Conservation (phyloP, 192 early-diverging fungal species). For the Dimargaris cristalligena region DNA sequence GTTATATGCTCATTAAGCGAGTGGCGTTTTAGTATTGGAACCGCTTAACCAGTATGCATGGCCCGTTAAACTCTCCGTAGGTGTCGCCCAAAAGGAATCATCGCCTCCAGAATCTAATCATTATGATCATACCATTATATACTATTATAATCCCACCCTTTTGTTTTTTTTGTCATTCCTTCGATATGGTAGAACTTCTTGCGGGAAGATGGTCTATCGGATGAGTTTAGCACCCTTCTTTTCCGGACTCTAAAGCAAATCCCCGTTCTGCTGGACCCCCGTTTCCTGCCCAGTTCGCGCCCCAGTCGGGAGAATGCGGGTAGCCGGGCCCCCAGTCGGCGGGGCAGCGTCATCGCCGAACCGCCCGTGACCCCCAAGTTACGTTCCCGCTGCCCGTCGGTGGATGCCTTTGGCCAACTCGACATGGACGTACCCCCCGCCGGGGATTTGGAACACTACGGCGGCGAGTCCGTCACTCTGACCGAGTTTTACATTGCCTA, state of each 20-base stretch:
- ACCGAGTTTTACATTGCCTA: slow-evolving; percentile 7
- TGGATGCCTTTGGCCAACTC: not conserved
- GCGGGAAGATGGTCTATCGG: slow-evolving; percentile 3
- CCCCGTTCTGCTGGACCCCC: slow-evolving; percentile 3
- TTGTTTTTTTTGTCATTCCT: too few species aligned
- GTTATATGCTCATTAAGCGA: too few species aligned
- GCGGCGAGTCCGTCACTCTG: not conserved
- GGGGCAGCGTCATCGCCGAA: not conserved
- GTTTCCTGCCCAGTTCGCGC: not conserved
- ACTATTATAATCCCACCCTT: too few species aligned
- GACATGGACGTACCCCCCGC: not conserved
- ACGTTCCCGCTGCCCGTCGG: not conserved
- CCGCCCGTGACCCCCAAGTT: not conserved
- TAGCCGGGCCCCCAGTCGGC: not conserved
- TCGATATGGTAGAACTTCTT: not conserved
- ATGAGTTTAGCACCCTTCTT: not conserved
- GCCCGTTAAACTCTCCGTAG: too few species aligned
- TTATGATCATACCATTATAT: too few species aligned
- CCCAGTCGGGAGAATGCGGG: not conserved
- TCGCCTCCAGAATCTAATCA: too few species aligned
- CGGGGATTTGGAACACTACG: not conserved
- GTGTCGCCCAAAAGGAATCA: too few species aligned
- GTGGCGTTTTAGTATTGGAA: too few species aligned
- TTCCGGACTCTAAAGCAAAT: slow-evolving; percentile 9
- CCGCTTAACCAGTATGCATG: too few species aligned